phyloP scores from a whole-genome alignment of 2,329 filamentous ascomycete genomes.

The Cercospora beticola region DNA sequence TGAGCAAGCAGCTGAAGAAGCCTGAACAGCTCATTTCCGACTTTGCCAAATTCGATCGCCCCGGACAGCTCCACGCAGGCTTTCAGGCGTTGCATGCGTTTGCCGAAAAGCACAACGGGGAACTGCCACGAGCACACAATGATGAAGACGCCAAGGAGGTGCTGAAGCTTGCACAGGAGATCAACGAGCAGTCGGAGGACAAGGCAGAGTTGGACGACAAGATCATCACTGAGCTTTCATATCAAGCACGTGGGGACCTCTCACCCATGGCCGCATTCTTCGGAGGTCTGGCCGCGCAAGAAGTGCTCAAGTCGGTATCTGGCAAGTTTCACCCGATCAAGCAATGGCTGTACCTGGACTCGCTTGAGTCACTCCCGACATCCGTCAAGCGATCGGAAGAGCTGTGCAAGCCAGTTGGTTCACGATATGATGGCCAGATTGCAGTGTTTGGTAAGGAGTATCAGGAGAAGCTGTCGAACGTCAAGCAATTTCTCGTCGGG shows the following conservation, averaged over 20 bases:
- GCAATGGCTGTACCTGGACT: constrained; percentile 97
- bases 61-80: constrained; percentile 85
- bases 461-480: constrained; percentile 87
- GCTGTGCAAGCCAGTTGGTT: constrained; percentile 78
- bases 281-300: constrained; percentile 88
- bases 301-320: constrained; percentile 93
- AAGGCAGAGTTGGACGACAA: constrained; percentile 88
- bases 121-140: constrained; percentile 79
- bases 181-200: constrained; percentile 66
- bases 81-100: constrained; percentile 92
- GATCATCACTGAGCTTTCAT: constrained; percentile 86
- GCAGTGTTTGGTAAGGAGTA: constrained; percentile 92
- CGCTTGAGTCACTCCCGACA: constrained; percentile 86
- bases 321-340: constrained; percentile 96
- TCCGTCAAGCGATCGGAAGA: constrained; percentile 76
- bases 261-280: constrained; percentile 93
- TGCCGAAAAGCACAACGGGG: constrained; percentile 66
- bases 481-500: constrained; percentile 91
- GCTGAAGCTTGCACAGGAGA: constrained; percentile 69
- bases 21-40: constrained; percentile 91
- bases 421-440: constrained; percentile 94
- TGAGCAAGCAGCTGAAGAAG: constrained; percentile 74
- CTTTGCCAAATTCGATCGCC: constrained; percentile 96
- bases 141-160: constrained; percentile 79
- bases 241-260: constrained; percentile 87